A percentile compares a stretch with the other conserved stretches of the same genome.
These are phyloP conservation scores for Anisodus acutangulus DNA, from an alignment of 257 asterid species.

Conservation along the genomic window DNA sequence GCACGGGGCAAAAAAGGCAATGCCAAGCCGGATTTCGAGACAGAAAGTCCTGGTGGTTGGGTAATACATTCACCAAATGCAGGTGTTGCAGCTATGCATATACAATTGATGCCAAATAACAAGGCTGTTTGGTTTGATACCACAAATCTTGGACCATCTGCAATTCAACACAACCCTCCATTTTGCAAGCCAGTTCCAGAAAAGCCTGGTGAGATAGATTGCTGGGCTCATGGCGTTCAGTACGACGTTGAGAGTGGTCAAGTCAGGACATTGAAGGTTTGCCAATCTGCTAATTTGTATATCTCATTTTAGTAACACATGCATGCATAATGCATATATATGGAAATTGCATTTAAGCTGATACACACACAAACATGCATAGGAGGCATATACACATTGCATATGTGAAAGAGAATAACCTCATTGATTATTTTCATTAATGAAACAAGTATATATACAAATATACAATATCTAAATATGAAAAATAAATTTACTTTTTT, in stretches of 20 bases:
- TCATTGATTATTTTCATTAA: too few species aligned
- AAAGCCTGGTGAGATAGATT: slow-evolving; percentile 44
- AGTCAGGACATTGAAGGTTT: slow-evolving; percentile 67
- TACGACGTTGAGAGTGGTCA: slow-evolving; percentile 64
- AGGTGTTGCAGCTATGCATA: slow-evolving; percentile 86
- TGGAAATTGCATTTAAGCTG: neutral
- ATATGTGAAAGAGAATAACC: too few species aligned
- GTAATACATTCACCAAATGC: slow-evolving; percentile 50
- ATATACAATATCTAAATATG: too few species aligned
- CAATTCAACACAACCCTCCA: slow-evolving; percentile 44
- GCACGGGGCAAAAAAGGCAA: too few species aligned
- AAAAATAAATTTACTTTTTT: too few species aligned
- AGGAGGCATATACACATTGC: too few species aligned
- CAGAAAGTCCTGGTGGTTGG: slow-evolving; percentile 53
- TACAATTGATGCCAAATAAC: slow-evolving; percentile 75
- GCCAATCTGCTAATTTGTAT: neutral
- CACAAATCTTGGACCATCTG: slow-evolving; percentile 71
- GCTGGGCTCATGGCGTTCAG: slow-evolving; percentile 76
- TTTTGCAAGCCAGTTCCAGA: slow-evolving; percentile 43
- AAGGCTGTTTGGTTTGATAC: slow-evolving; percentile 84
- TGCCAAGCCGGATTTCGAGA: slow-evolving; percentile 28
- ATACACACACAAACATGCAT: neutral
- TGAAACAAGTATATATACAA: too few species aligned
- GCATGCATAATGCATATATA: neutral
- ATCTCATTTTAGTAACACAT: neutral